phyloP scores from a whole-genome alignment of 2,329 filamentous ascomycete genomes.

The Drechslera avenae region DNA sequence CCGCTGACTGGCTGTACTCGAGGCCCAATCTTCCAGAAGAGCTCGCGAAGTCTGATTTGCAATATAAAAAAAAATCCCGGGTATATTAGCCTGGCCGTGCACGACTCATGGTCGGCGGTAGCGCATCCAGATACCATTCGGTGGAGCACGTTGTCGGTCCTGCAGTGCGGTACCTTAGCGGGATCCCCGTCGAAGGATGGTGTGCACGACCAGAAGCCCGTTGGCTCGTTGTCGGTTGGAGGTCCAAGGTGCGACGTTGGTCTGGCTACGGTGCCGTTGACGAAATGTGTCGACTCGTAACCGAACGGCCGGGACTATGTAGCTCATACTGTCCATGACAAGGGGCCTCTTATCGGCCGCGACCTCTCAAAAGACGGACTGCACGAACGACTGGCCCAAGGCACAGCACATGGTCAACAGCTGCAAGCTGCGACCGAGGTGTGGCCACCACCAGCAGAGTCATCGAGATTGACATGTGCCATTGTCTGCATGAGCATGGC shows the following conservation, averaged over 20 bases:
- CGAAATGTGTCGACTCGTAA: slow-evolving; percentile 32
- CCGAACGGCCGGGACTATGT: slow-evolving; percentile 37
- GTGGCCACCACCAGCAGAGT: slow-evolving; percentile 11
- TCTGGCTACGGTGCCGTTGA: slow-evolving; percentile 40
- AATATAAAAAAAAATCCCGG: slow-evolving; percentile 29
- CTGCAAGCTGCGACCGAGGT: slow-evolving; percentile 20
- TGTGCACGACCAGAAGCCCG: slow-evolving; percentile 11
- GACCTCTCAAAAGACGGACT: slow-evolving; percentile 18
- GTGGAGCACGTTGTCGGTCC: slow-evolving; percentile 32
- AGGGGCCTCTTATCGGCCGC: slow-evolving; percentile 43
- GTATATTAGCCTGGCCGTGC: slow-evolving; percentile 26
- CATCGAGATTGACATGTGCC: slow-evolving; percentile 21
- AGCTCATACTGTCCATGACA: slow-evolving; percentile 23
- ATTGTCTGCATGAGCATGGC: slow-evolving; percentile 17
- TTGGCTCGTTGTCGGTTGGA: slow-evolving; percentile 26
- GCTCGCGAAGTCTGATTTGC: slow-evolving; percentile 16
- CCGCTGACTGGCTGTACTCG: slow-evolving; percentile 28
- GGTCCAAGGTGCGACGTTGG: slow-evolving; percentile 31
- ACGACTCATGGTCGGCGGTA: slow-evolving; percentile 13
- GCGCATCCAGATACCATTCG: slow-evolving; percentile 25
- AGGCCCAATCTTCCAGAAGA: slow-evolving; percentile 24
- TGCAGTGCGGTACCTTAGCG: slow-evolving; percentile 30
- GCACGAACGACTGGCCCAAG: slow-evolving; percentile 21
- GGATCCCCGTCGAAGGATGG: slow-evolving; percentile 14
- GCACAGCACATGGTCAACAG: slow-evolving; percentile 6